A percentile compares a stretch with the other conserved stretches of the same genome.
phyloP scores from a whole-genome alignment of 31 red algal genomes.

The Asparagopsis taxiformis region DNA sequence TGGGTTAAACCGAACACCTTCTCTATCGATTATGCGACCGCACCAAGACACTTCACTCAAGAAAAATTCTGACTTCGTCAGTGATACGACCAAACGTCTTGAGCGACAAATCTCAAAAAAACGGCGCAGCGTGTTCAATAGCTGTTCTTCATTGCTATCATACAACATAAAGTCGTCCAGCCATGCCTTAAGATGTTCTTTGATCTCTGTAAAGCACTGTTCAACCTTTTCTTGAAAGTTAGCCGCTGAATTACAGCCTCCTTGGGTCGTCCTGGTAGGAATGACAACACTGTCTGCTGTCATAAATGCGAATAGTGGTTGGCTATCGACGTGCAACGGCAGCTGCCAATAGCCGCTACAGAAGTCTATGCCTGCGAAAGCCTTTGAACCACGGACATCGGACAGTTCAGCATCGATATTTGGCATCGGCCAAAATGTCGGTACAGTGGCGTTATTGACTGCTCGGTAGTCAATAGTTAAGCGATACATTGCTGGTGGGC shows the following conservation, averaged over 20 bases:
- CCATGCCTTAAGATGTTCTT: conserved; percentile 4
- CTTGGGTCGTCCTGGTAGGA: background rate
- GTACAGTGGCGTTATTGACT: background rate
- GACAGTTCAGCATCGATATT: background rate
- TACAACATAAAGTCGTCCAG: conserved; percentile 2
- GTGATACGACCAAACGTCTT: background rate
- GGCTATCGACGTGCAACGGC: background rate
- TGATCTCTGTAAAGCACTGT: background rate
- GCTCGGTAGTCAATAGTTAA: background rate
- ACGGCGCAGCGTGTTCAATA: background rate
- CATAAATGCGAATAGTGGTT: conserved; percentile 5
- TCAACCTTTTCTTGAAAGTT: conserved; percentile 16
- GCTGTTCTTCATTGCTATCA: background rate
- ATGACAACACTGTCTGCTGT: background rate
- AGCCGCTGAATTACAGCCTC: conserved; percentile 3
- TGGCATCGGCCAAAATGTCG: conserved; percentile 2
- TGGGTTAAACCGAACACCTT: background rate
- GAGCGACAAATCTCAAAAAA: conserved; percentile 11
- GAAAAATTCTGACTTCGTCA: conserved; percentile 1
- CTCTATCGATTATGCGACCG: background rate
- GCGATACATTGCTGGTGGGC: background rate
- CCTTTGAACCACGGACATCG: background rate
- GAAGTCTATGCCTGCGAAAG: background rate
- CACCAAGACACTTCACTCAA: conserved; percentile 1
- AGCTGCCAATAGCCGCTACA: conserved; percentile 10